Evolutionary conservation across 495 filamentous ascomycete species (phyloP), one percentile per base, ranked within the genome.

Genomic region (Pyronema omphalodes): DNA sequence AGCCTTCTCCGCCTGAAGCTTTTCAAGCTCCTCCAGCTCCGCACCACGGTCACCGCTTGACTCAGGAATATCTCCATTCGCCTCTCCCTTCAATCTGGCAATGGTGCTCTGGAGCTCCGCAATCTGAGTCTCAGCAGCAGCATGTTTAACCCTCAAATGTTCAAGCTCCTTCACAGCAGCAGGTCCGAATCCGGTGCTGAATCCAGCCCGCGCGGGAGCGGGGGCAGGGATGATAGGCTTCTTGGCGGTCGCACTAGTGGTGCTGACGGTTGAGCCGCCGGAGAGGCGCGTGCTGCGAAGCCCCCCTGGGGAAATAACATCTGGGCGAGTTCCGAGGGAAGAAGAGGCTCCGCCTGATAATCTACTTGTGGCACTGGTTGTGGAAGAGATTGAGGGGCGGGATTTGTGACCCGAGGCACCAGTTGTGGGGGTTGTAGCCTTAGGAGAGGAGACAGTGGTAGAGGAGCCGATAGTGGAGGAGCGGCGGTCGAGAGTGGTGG

Each of bases 111-210:
- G 40, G 9, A 65, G 54, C 12, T 47, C 40, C 19, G 44, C 64
- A 15, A 66, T 65, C 36, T 59, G 41, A 49, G 51, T 58, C 55
- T 65, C 59, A 9, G 64, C 51, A n/a, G 56, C 62, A 3, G 51
- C 19, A 50, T 63, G 43, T 41, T 58, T 61, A 17, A 37, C 44
- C 37, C 54, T 63, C 11, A 64, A 44, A 6, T 40, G 15, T 44
- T 64, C 61, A 8, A 63, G 40, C n/a, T 63, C 61, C 17, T 63
- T 63, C 14, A 51, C 47, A 43, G 57, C 37, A 18, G 48, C 52
- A 3, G 52, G 52, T 9, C 52, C 52, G 19, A 54, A 54, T 12
- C 37, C 34, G 12, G 36, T 44, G 1, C 52, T 39, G 19, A 54
- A 54, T 12, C 37, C 34, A 15, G 36, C 37, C 6, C 43, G 18